Evolutionary conservation across 306 rosid genomes (phyloP).

Genomic region (Trichosanthes cucumerina): DNA sequence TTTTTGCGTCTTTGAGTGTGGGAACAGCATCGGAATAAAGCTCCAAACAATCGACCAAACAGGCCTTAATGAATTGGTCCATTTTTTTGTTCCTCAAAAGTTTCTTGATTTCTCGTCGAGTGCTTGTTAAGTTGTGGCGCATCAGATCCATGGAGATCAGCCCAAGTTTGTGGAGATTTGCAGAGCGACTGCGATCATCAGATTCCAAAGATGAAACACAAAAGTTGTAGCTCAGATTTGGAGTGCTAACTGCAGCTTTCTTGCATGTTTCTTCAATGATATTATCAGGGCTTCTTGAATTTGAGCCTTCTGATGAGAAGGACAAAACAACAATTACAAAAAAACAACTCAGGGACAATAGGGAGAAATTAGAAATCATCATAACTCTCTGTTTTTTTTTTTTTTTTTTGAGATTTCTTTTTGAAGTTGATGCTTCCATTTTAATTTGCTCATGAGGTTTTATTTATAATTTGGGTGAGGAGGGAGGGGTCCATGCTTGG

Average conservation of each 20-base stretch:
- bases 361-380: slow-evolving; percentile 8
- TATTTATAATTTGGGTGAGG: background rate
- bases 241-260: slow-evolving; percentile 32
- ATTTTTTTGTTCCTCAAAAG: slow-evolving; percentile 25
- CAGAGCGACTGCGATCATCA: slow-evolving; percentile 9
- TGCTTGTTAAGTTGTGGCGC: slow-evolving; percentile 35
- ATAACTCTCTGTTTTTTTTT: background rate
- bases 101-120: slow-evolving; percentile 21
- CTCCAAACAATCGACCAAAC: slow-evolving; percentile 55
- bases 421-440: background rate
- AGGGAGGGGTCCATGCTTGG: background rate
- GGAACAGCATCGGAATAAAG: slow-evolving; percentile 39
- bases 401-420: background rate
- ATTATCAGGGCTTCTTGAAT: slow-evolving; percentile 19
- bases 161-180: slow-evolving; percentile 40
- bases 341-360: slow-evolving; percentile 10
- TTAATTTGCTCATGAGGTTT: background rate
- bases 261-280: slow-evolving; percentile 48
- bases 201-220: slow-evolving; percentile 46
- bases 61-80: slow-evolving; percentile 15
- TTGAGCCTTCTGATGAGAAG: too few species aligned
- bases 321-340: slow-evolving; percentile 11
- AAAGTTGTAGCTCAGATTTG: slow-evolving; percentile 52
- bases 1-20: slow-evolving; percentile 31
- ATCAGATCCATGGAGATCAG: slow-evolving; percentile 35